Conservation (phyloP, 768 basidiomycete genomes). For the Pisolithus albus region DNA sequence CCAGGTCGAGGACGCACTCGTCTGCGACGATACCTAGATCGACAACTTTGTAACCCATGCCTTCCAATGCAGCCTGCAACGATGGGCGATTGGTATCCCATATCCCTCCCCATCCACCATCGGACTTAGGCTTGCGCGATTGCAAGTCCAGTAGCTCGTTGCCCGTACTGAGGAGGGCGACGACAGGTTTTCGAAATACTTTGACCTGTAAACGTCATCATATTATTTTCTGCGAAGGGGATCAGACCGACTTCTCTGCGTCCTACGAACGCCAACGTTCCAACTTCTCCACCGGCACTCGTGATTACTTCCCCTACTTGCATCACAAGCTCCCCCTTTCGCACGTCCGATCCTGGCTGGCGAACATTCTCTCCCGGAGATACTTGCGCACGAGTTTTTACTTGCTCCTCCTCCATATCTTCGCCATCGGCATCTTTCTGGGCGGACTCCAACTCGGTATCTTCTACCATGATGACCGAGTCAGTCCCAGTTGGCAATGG, state of each 20-base stretch:
- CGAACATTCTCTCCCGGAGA: constrained; percentile 67
- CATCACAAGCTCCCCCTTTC: constrained; percentile 59
- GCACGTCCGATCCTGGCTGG: constrained; percentile 66
- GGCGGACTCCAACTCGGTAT: constrained; percentile 67
- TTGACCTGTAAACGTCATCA: constrained; percentile 41
- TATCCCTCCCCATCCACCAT: constrained; percentile 58
- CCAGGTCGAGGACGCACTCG: constrained; percentile 37
- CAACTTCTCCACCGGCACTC: constrained; percentile 74
- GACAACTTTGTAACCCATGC: constrained; percentile 68
- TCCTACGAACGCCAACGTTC: constrained; percentile 76
- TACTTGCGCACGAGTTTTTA: constrained; percentile 60
- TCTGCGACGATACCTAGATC: constrained; percentile 80
- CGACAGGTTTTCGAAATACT: constrained; percentile 64
- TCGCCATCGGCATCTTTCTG: constrained; percentile 30
- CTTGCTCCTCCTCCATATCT: constrained; percentile 61
- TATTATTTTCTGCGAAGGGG: not conserved
- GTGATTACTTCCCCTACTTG: constrained; percentile 54
- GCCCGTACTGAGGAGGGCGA: constrained; percentile 81
- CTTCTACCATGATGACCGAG: constrained; percentile 89
- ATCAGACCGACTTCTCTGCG: constrained; percentile 47
- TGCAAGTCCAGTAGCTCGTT: constrained; percentile 73
- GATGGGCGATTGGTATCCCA: constrained; percentile 87
- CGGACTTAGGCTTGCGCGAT: constrained; percentile 26
- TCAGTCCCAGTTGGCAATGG: constrained; percentile 72
- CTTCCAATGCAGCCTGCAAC: constrained; percentile 58